A percentile compares a stretch with the other conserved stretches of the same genome.
Conservation (phyloP, 805 yeast genomes). For the Ogataea philodendri region DNA sequence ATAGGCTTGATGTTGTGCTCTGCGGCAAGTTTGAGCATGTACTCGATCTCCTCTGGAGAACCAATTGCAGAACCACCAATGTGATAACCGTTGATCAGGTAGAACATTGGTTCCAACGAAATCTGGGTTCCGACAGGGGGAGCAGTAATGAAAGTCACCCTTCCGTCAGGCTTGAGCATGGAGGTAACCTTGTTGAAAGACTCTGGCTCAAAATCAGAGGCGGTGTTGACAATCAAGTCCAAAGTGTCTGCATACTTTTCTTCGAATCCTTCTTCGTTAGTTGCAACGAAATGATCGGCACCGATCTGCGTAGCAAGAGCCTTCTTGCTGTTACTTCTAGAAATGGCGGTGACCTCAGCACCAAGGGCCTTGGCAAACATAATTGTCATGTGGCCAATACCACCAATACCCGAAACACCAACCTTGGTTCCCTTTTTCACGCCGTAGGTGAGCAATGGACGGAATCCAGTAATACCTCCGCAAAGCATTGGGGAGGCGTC, state of each 20-base stretch:
- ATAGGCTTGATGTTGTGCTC: constrained; percentile 58
- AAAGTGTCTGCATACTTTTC: constrained; percentile 33
- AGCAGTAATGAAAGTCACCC: constrained; percentile 49
- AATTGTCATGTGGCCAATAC: constrained; percentile 64
- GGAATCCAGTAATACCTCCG: constrained; percentile 72
- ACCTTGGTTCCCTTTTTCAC: constrained; percentile 39
- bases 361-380: constrained; percentile 61
- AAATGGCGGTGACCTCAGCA: constrained; percentile 58
- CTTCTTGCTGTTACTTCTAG: constrained; percentile 49
- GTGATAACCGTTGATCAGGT: constrained; percentile 44
- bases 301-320: constrained; percentile 54
- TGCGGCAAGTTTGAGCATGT: constrained; percentile 64
- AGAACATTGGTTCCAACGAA: constrained; percentile 16
- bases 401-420: constrained; percentile 65
- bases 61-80: constrained; percentile 62
- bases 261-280: constrained; percentile 41
- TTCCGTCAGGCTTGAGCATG: constrained; percentile 59
- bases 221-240: constrained; percentile 44
- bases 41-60: constrained; percentile 60
- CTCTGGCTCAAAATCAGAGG: constrained; percentile 7
- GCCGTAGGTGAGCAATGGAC: constrained; percentile 58
- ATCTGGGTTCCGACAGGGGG: constrained; percentile 34
- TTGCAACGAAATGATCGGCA: constrained; percentile 53
- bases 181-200: constrained; percentile 44
- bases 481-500: constrained; percentile 72